Conservation (phyloP, 495 filamentous ascomycete genomes). For the Geoglossum glabrum region DNA sequence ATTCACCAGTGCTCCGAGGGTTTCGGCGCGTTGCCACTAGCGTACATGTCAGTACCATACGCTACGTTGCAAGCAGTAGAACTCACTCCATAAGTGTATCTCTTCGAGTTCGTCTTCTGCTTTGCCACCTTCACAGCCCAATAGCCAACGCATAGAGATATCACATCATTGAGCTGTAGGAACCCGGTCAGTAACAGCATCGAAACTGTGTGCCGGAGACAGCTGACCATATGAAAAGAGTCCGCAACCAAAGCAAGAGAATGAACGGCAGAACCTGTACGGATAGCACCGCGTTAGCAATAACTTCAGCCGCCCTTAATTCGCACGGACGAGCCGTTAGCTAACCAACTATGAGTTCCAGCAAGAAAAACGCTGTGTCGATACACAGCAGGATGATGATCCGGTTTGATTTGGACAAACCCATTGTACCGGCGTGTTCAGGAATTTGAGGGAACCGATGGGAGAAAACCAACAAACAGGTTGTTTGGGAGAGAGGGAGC, state of each 20-base stretch:
- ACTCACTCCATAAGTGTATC: conserved; percentile 83
- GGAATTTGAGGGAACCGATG: not conserved
- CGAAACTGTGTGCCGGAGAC: not conserved
- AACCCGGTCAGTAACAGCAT: not conserved
- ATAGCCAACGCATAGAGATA: conserved; percentile 75
- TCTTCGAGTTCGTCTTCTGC: conserved; percentile 56
- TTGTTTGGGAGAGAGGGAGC: not conserved
- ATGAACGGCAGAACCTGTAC: conserved; percentile 52
- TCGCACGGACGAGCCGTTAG: not conserved
- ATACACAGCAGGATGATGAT: conserved; percentile 86
- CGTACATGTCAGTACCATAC: conserved; percentile 16
- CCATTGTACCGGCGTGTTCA: conserved; percentile 34
- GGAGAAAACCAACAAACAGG: not conserved
- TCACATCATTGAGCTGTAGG: conserved; percentile 78
- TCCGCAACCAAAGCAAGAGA: conserved; percentile 90
- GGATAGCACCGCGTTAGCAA: conserved; percentile 4
- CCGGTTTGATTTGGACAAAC: conserved; percentile 75
- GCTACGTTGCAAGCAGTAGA: not conserved
- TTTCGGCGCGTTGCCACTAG: conserved; percentile 94
- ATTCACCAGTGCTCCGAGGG: conserved; percentile 84
- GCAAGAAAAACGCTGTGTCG: conserved; percentile 70
- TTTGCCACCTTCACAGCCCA: conserved; percentile 87
- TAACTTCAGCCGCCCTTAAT: not conserved
- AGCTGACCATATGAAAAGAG: conserved; percentile 86
- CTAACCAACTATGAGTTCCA: conserved; percentile 64